phyloP scores from a whole-genome alignment of 371 early-diverging fungal species.

The Nematocida parisii region DNA sequence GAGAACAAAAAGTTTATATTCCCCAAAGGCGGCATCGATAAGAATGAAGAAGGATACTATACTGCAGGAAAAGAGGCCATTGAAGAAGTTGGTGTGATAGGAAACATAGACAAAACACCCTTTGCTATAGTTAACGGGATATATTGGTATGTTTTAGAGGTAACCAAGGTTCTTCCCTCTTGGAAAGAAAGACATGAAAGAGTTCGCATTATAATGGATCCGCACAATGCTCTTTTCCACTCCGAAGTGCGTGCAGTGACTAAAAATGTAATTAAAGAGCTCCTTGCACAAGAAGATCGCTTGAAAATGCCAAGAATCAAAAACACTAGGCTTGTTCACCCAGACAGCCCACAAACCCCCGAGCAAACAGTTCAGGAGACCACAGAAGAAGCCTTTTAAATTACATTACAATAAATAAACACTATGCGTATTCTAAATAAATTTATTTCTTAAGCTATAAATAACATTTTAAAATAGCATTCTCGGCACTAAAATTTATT shows the following conservation, averaged over 20 bases:
- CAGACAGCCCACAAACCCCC: neutral
- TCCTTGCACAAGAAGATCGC: neutral
- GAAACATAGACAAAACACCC: constrained; percentile 47
- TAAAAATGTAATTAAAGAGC: constrained; percentile 34
- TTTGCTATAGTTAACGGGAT: constrained; percentile 27
- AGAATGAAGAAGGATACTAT: constrained; percentile 51
- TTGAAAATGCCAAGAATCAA: constrained; percentile 15
- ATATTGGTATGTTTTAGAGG: constrained; percentile 56
- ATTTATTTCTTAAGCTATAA: too few species aligned
- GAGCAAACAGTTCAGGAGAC: too few species aligned
- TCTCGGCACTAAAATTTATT: too few species aligned
- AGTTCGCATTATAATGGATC: constrained; percentile 20
- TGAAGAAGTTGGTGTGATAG: constrained; percentile 66
- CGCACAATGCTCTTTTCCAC: constrained; percentile 34
- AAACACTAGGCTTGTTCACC: neutral
- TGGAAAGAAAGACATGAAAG: constrained; percentile 56
- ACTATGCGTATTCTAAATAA: too few species aligned
- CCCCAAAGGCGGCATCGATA: constrained; percentile 67
- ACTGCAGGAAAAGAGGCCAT: constrained; percentile 66
- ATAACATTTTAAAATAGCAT: too few species aligned
- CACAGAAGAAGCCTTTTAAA: neutral
- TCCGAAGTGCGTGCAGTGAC: constrained; percentile 45
- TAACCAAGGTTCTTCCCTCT: constrained; percentile 45
- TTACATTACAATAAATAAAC: neutral
- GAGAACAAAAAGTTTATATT: constrained; percentile 54